Evolutionary conservation across 1,284 basidiomycete species (phyloP), one percentile per base, ranked within the genome.

Genomic region (Sanguinoderma infundibulare): DNA sequence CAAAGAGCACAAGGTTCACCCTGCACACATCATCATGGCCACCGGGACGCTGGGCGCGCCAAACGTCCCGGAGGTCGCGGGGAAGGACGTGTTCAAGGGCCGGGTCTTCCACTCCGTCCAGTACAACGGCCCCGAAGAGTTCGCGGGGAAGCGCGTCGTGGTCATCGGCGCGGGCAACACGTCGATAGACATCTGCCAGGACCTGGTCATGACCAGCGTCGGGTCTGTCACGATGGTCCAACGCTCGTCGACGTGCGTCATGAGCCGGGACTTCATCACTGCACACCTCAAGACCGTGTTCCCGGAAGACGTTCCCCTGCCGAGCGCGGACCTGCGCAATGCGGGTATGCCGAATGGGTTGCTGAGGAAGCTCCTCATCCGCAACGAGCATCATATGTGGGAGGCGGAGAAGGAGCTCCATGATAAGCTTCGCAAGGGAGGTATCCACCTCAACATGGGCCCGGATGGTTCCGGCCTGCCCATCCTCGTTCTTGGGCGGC

Each of bases 11-110:
- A 68, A 72, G 7, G 77, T 90, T 55, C 78, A 74, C 2, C 83
- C 86, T 20, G 80, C 80, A 15, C 83, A 87, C 67, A 69, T 88
- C 58, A 73, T 91, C n/a, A 77, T 90, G 55, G 86, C 87, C 1
- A 83, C 82, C 0, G 87, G 88, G 5, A 75, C 78, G 0, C 81
- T 82, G 3, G 83, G 82, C 5, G 72, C 77, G 53, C 78, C 81
- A 1, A 75, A 79, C 32, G 74, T 82, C 15, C 83, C 83, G 1
- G 67, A 73, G 34, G 75, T 83, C 66, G 78, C 80, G 20, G 75
- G 72, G 22, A 57, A 57, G 24, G 76, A 77, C 14, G 57, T 70
- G 14, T 86, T 81, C 73, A 67, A 67, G 14, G 83, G 83, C 20
- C 68, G 58, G 20, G 70, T 78, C 26, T 60, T 81, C 5, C 84